Base-by-base conservation (phyloP, 2,329 filamentous ascomycete species). In the Monilinia fructicola region DNA sequence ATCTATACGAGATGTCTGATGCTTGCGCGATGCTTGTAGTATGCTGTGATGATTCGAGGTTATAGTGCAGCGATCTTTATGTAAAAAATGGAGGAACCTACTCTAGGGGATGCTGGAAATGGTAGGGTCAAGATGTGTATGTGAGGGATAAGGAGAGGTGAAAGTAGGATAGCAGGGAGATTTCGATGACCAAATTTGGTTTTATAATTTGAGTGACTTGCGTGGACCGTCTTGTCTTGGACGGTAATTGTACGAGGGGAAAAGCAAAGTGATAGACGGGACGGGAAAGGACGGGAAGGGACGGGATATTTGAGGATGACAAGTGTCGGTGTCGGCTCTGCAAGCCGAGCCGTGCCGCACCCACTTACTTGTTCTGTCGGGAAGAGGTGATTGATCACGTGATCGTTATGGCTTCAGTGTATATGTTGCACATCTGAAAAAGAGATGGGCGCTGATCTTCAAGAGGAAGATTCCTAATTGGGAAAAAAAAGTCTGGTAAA, bases 1-100 rank as follows among this genome's bases (percentile, higher is more conserved):
- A 16, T 59, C 14, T 59, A 48, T 59, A 59, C 42, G 56, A 35
- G 42, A 48, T 46, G 42, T 26, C 46, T 59, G 56, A 48, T 59
- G 26, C 42, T 59, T 46, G 56, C 28, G 21, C 5, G 16, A 59
- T 48, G 42, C 12, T 59, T 46, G 56, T 59, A 42, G 35, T 46
- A 48, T 59, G 56, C n/a, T 59, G 18, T 16, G 42, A n/a, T 35
- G 42, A 23, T 48, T 59, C n/a, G 42, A 59, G 42, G 42, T 48
- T 48, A 42, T 48, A 59, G 28, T 35, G 56, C 42, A 48, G 56
- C 21, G 28, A 48, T 14, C 23, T 16, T 59, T 18, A 31, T 48
- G 56, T 48, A 23, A 48, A 59, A 48, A n/a, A 48, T 35, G 7
- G 28, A 40, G 9, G 55, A n/a, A 28, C 26, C 26, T 58, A 18